Conservation (phyloP, 108 stramenopile genomes). For the Cyclotella kingstonii region DNA sequence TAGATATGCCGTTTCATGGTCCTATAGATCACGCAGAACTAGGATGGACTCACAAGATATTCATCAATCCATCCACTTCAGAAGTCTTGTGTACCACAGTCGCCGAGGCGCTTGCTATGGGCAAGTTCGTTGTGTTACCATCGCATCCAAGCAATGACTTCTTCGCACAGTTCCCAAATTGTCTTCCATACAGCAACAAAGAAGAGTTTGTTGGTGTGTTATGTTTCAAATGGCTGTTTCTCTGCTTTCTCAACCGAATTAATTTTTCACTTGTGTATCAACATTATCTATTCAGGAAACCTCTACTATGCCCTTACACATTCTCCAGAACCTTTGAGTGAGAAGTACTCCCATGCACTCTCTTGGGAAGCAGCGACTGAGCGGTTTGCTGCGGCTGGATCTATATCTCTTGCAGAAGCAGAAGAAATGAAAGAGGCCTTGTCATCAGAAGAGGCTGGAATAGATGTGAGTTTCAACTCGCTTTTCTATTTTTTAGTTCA, state of each 20-base stretch:
- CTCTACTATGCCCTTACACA: constrained; percentile 85
- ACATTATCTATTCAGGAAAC: constrained; percentile 38
- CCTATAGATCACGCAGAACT: constrained; percentile 80
- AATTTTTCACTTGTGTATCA: not conserved
- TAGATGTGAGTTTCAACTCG: constrained; percentile 54
- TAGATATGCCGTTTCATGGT: constrained; percentile 77
- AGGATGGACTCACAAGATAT: constrained; percentile 69
- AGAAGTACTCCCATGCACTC: constrained; percentile 60
- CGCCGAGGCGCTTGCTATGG: constrained; percentile 92
- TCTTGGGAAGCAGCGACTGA: constrained; percentile 88
- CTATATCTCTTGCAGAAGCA: constrained; percentile 66
- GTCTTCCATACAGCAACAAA: constrained; percentile 74
- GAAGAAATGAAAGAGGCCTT: constrained; percentile 56
- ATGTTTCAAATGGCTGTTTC: not conserved
- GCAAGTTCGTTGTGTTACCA: constrained; percentile 82
- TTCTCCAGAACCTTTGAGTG: constrained; percentile 72
- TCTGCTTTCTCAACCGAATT: not conserved
- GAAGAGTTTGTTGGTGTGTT: constrained; percentile 76
- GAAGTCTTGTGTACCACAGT: constrained; percentile 91
- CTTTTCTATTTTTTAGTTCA: not conserved
- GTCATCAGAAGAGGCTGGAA: constrained; percentile 53
- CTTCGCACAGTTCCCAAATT: constrained; percentile 85
- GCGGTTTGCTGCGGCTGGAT: constrained; percentile 69
- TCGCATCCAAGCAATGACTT: constrained; percentile 83
- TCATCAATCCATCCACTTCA: constrained; percentile 82